phyloP scores from a whole-genome alignment of 1,139 yeast species.

The Debaryomyces udenii region DNA sequence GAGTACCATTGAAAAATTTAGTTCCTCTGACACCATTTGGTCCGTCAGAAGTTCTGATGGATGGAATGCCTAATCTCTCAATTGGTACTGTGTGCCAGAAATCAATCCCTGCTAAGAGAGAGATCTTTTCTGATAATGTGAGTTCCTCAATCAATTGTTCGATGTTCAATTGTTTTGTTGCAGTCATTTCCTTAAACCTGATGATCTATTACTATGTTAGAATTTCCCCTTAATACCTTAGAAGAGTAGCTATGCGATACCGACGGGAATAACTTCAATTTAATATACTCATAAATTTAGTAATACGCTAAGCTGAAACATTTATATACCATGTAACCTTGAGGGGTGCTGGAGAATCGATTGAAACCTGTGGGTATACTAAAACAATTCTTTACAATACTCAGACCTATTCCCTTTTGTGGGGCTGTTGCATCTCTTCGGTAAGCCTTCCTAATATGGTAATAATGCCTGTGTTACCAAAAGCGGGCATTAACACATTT shows the following conservation, averaged over 20 bases:
- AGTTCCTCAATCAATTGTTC: constrained; percentile 46
- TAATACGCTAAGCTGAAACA: too few relatives aligned
- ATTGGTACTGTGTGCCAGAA: constrained; percentile 60
- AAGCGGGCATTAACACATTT: too few relatives aligned
- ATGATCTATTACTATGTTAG: not conserved
- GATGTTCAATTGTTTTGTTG: constrained; percentile 36
- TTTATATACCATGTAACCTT: too few relatives aligned
- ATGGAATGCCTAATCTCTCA: constrained; percentile 44
- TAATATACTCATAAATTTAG: too few relatives aligned
- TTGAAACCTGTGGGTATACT: too few relatives aligned
- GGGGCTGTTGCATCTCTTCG: too few relatives aligned
- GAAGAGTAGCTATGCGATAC: too few relatives aligned
- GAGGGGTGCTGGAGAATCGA: too few relatives aligned
- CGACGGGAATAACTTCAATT: constrained; percentile 23
- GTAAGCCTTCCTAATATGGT: too few relatives aligned
- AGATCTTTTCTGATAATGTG: constrained; percentile 50
- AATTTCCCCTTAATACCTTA: not conserved
- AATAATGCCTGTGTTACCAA: too few relatives aligned
- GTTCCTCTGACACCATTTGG: constrained; percentile 43
- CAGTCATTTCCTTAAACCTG: not conserved
- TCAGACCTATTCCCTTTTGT: too few relatives aligned
- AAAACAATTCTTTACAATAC: too few relatives aligned
- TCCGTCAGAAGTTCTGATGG: constrained; percentile 38
- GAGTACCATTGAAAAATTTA: constrained; percentile 33
- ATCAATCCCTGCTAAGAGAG: constrained; percentile 52